Evolutionary conservation across 208 protist genomes (phyloP).

Genomic region (Leptomonas seymouri): DNA sequence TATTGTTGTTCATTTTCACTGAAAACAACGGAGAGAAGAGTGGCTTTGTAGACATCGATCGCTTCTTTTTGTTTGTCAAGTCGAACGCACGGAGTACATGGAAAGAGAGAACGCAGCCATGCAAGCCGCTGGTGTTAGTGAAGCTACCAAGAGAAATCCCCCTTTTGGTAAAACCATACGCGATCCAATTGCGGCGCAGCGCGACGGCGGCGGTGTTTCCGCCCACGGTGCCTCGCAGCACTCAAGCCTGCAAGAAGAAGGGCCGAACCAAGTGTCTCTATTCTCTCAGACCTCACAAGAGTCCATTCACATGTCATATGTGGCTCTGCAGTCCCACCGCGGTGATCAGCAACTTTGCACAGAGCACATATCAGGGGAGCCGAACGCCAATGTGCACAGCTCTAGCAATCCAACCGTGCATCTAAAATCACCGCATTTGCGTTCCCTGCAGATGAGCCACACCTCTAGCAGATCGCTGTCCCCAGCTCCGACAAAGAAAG

Average conservation of each 20-base stretch:
- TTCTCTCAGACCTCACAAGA: not conserved
- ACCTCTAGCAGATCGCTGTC: conserved; percentile 16
- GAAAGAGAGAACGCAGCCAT: not conserved
- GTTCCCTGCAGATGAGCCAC: conserved; percentile 11
- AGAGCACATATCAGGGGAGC: conserved; percentile 16
- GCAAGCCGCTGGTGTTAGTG: conserved; percentile 4
- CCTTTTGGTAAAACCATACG: not conserved
- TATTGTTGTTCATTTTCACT: too few species aligned
- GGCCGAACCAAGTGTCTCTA: conserved; percentile 11
- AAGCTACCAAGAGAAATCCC: conserved; percentile 3
- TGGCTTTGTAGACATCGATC: too few species aligned
- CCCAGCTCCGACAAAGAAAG: not conserved
- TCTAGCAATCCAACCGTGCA: conserved; percentile 3
- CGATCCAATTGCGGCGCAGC: conserved; percentile 9
- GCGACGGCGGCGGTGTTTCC: conserved; percentile 1
- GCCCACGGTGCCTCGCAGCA: not conserved
- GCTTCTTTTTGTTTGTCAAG: too few species aligned
- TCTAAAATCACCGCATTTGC: not conserved
- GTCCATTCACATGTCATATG: not conserved
- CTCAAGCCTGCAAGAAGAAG: conserved; percentile 6
- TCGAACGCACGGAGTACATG: too few species aligned
- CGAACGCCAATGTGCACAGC: conserved; percentile 9
- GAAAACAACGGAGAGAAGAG: too few species aligned
- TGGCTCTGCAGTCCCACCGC: conserved; percentile 7
- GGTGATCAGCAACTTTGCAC: not conserved